Evolutionary conservation across 495 filamentous ascomycete genomes (phyloP).

Genomic region (Podospora comata): DNA sequence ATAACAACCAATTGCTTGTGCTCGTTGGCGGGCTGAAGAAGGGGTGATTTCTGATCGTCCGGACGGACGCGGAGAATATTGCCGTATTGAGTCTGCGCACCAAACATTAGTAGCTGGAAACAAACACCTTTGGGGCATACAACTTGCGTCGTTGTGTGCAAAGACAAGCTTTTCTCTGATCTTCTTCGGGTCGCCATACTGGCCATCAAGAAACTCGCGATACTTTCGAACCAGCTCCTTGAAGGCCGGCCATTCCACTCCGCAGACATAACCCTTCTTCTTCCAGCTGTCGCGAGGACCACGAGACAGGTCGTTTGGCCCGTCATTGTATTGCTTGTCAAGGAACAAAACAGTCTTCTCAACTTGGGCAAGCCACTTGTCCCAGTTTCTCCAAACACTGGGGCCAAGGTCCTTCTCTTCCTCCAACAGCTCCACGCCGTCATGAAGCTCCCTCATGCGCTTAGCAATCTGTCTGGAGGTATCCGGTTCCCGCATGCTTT

Average conservation of each 20-base stretch:
- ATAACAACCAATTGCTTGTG: conserved; percentile 96
- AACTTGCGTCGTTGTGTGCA: conserved; percentile 90
- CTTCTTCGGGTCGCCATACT: conserved; percentile 62
- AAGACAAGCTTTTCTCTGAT: conserved; percentile 80
- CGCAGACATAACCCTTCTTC: conserved; percentile 71
- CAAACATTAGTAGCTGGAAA: conserved; percentile 9
- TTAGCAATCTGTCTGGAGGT: conserved; percentile 96
- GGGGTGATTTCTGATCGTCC: conserved; percentile 72
- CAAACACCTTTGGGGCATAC: background rate
- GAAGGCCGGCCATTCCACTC: conserved; percentile 80
- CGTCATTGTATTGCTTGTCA: conserved; percentile 58
- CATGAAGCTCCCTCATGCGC: conserved; percentile 93
- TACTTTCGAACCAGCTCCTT: conserved; percentile 73
- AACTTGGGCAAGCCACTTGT: conserved; percentile 83
- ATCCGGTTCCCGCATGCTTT: conserved; percentile 73
- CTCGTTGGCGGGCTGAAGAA: conserved; percentile 82
- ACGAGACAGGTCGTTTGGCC: conserved; percentile 22
- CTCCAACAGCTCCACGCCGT: conserved; percentile 80
- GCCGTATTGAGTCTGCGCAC: conserved; percentile 84
- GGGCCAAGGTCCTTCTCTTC: conserved; percentile 75
- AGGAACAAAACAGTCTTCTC: conserved; percentile 73
- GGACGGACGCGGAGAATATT: conserved; percentile 93
- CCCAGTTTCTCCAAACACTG: conserved; percentile 88
- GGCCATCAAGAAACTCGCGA: conserved; percentile 65
- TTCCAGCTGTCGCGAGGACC: conserved; percentile 55